Conservation (phyloP, 371 early-diverging fungal species). For the Mortierella sp. region DNA sequence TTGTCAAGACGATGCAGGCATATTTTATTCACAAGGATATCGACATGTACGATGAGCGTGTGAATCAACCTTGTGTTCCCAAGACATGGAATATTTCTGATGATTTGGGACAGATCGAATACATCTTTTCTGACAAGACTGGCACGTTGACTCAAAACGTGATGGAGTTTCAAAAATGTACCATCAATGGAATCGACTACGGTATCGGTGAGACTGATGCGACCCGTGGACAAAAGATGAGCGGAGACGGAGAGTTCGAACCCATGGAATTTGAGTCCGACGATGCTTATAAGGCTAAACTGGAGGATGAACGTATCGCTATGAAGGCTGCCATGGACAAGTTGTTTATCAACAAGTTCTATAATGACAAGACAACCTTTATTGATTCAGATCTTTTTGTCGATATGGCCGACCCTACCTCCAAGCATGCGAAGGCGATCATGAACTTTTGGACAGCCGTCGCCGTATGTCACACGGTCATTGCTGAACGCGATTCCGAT, state of each 20-base stretch:
- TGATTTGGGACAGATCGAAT: conserved; percentile 94
- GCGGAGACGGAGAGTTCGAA: conserved; percentile 47
- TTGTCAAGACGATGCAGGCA: conserved; percentile 85
- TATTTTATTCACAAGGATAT: conserved; percentile 86
- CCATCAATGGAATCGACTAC: conserved; percentile 86
- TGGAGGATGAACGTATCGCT: conserved; percentile 48
- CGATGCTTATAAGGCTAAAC: conserved; percentile 29
- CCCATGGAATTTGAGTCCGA: conserved; percentile 43
- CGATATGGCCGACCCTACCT: conserved; percentile 57
- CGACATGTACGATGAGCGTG: conserved; percentile 88
- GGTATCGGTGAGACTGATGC: conserved; percentile 70
- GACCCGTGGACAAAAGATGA: conserved; percentile 57
- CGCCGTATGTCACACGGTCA: conserved; percentile 86
- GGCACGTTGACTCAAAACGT: conserved; percentile 97
- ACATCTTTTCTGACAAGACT: conserved; percentile 49
- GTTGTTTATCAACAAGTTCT: conserved; percentile 56
- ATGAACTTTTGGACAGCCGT: conserved; percentile 81
- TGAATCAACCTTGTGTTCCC: conserved; percentile 84
- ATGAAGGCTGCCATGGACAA: conserved; percentile 54
- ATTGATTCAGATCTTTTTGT: conserved; percentile 57
- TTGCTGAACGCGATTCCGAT: conserved; percentile 67
- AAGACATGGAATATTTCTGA: conserved; percentile 91
- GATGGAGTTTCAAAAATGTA: conserved; percentile 93
- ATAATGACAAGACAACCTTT: conserved; percentile 57
- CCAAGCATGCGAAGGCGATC: conserved; percentile 70